Evolutionary conservation across 768 basidiomycete genomes (phyloP), one percentile per base, ranked within the genome.

Genomic region (Tricholoma bakamatsutake): DNA sequence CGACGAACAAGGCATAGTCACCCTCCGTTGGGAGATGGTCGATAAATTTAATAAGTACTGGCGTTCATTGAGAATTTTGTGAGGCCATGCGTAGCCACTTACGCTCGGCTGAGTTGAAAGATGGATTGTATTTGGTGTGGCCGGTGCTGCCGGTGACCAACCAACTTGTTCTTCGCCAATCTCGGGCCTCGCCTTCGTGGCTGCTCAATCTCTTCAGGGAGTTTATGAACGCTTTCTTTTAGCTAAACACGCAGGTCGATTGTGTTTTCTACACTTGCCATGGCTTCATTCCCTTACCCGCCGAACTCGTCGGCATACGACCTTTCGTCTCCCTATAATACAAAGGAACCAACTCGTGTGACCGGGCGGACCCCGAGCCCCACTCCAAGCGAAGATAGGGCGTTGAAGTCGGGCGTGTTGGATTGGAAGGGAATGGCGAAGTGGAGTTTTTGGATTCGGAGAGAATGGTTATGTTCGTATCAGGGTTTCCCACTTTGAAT

Each of bases 351-450:
- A 18, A 34, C 53, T 18, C 55, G 64, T 21, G 46, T 56, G 18
- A 52, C 64, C 15, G 56, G 59, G 8, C 73, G 82, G 33, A 85
- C 84, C 4, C 84, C 84, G 12, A 84, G 83, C 60, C 84, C 84
- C 0, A 83, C 84, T 1, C 84, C 84, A 5, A 84, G 82, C 62
- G 84, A 86, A 67, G 63, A 63, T 35, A 73, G 70, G 53, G 75
- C 76, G 49, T 66, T 84, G 51, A 65, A 69, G 48, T 74, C 64
- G 4, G 66, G 73, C 0, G 71, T 79, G 31, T 57, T 86, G 50
- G 71, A 81, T 59, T 80, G 76, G 72, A 75, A 74, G 40, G 58
- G 69, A 4, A 35, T 81, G 24, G 64, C 66, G 4, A 73, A 68
- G 5, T 78, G 69, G 70, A 73, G 75, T 59, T 84, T 81, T 68